phyloP scores from a whole-genome alignment of 805 yeast genomes.

The Candida corydali region DNA sequence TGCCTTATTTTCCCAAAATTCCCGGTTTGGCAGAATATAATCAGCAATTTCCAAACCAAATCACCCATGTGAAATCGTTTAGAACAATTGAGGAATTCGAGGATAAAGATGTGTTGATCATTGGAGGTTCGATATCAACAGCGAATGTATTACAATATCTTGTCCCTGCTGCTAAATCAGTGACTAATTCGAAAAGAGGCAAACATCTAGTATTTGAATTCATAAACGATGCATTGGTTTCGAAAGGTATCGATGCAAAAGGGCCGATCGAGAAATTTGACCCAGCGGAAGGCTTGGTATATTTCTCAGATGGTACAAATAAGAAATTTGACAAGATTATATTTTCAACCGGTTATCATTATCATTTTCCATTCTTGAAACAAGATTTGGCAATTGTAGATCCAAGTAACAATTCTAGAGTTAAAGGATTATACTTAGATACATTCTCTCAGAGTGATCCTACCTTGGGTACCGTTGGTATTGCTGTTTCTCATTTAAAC shows the following conservation, averaged over 20 bases:
- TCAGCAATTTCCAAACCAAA: slow-evolving; percentile 38
- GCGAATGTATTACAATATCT: slow-evolving; percentile 43
- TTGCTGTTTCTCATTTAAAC: slow-evolving; percentile 38
- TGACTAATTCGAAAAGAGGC: slow-evolving; percentile 24
- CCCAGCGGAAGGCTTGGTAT: slow-evolving; percentile 20
- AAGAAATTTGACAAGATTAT: slow-evolving; percentile 35
- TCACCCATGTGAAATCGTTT: slow-evolving; percentile 57
- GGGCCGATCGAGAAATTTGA: slow-evolving; percentile 21
- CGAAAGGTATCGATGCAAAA: slow-evolving; percentile 27
- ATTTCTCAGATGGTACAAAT: slow-evolving; percentile 24
- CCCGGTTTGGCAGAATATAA: slow-evolving; percentile 51
- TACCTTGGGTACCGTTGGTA: slow-evolving; percentile 38
- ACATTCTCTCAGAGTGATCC: slow-evolving; percentile 42
- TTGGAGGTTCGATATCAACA: slow-evolving; percentile 43
- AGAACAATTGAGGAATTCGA: slow-evolving; percentile 42
- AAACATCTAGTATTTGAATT: slow-evolving; percentile 26
- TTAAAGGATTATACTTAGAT: slow-evolving; percentile 33
- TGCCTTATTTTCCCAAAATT: slow-evolving; percentile 56
- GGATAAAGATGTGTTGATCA: slow-evolving; percentile 37
- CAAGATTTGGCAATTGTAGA: slow-evolving; percentile 19
- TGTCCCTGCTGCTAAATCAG: slow-evolving; percentile 20
- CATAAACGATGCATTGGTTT: slow-evolving; percentile 34
- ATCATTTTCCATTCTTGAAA: slow-evolving; percentile 40
- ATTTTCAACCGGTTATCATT: slow-evolving; percentile 51
- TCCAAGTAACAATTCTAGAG: slow-evolving; percentile 25